These are phyloP conservation scores for Buddleja alternifolia DNA, from an alignment of 257 asterid genomes.

Conservation along the genomic window DNA sequence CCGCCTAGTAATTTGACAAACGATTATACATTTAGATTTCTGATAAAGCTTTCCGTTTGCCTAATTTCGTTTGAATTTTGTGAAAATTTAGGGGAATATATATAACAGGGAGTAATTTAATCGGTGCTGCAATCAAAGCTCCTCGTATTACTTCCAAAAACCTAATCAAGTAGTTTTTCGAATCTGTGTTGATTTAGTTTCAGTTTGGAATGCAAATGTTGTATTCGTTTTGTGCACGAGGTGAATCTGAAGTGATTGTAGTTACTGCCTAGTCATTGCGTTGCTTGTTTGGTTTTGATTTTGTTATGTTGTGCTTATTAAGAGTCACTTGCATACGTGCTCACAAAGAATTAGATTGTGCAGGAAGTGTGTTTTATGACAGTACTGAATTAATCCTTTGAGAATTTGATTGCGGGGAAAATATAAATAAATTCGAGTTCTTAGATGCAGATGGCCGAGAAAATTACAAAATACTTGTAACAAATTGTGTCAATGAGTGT, in stretches of 20 bases:
- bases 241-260: background rate
- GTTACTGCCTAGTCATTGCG: background rate
- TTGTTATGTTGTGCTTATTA: constrained; percentile 16
- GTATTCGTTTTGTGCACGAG: background rate
- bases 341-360: constrained; percentile 8
- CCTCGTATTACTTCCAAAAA: constrained; percentile 85
- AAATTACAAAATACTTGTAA: constrained; percentile 1
- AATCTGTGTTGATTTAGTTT: constrained; percentile 13
- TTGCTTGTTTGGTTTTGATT: constrained; percentile 20
- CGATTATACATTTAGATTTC: background rate
- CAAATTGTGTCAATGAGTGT: background rate
- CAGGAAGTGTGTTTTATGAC: background rate
- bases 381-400: background rate
- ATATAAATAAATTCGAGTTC: constrained; percentile 1
- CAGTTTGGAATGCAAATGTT: background rate
- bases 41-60: background rate
- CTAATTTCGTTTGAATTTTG: constrained; percentile 16
- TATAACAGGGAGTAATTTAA: constrained; percentile 80
- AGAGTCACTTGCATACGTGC: background rate
- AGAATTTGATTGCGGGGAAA: constrained; percentile 10
- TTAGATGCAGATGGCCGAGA: constrained; percentile 17
- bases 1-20: constrained; percentile 91
- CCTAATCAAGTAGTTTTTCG: constrained; percentile 61
- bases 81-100: constrained; percentile 65
- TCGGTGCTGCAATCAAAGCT: constrained; percentile 84